phyloP scores from a whole-genome alignment of 306 rosid genomes.

The Malus sylvestris region DNA sequence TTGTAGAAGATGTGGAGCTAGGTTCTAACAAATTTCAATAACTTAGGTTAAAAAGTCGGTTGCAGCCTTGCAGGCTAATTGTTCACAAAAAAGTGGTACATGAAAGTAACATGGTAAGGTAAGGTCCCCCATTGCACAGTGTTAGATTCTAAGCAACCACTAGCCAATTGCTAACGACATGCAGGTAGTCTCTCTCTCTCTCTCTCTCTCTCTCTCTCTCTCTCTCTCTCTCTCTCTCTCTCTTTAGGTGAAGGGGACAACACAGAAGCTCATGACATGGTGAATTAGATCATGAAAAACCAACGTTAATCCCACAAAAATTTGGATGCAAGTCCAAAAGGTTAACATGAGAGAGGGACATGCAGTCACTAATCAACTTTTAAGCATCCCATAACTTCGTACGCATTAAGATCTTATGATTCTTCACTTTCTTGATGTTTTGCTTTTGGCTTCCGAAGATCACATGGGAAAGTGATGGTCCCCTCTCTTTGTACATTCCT shows the following conservation, averaged over 20 bases:
- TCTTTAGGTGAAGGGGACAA: constrained; percentile 5
- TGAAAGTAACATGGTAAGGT: not conserved
- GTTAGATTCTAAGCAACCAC: constrained; percentile 19
- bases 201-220: not conserved
- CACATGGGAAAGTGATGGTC: constrained; percentile 40
- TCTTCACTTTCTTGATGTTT: constrained; percentile 5
- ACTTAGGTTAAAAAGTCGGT: not conserved
- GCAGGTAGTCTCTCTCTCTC: not conserved
- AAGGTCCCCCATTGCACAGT: constrained; percentile 11
- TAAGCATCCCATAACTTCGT: constrained; percentile 30
- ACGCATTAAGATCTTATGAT: constrained; percentile 18
- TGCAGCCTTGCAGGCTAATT: not conserved
- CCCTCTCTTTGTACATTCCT: constrained; percentile 27
- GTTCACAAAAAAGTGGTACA: not conserved
- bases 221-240: not conserved
- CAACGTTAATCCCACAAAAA: constrained; percentile 8
- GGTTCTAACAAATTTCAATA: not conserved
- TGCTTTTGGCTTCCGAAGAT: constrained; percentile 18
- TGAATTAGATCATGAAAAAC: not conserved
- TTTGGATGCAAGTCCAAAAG: constrained; percentile 12
- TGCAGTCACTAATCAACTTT: constrained; percentile 2
- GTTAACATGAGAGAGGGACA: constrained; percentile 3
- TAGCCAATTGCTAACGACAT: not conserved
- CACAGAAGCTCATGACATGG: not conserved
- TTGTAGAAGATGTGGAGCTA: too few species aligned